Base-by-base conservation (phyloP, 2,329 filamentous ascomycete genomes). In the Aspergillus aculeatus region DNA sequence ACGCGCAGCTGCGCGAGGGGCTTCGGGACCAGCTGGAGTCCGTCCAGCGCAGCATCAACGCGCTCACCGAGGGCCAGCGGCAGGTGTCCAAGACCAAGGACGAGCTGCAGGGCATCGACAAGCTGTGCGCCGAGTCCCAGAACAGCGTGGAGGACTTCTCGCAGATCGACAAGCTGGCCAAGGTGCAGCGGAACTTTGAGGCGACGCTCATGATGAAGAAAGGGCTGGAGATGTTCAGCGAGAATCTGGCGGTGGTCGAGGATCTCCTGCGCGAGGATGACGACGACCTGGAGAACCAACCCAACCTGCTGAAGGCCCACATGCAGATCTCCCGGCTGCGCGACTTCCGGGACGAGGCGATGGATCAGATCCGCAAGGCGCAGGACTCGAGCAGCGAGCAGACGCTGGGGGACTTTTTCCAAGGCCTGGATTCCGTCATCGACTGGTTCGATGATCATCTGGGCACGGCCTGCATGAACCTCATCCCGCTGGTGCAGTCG, bases 51-150 rank as follows among this genome's bases (percentile, higher is more conserved):
- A 95, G 95, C 75, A 96, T 99, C 88, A 89, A 81, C 65, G 90
- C 90, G 63, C 88, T 99, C 65, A 87, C 86, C 49, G 92, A 97
- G 73, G 93, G 93, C 58, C 93, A 98, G 77, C 90, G 93, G 75
- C 91, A 91, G 62, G 91, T 99, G 38, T 89, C 91, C 73, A 86
- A 90, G 69, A 97, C 97, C 78, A 96, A 96, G 77, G 94, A 98
- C 67, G 95, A 99, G 80, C 95, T 99, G 86, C 92, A 96, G 83
- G 96, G 94, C 79, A 98, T 99, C 71, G 95, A 99, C 81, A 92
- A 91, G 79, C 86, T 99, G 65, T 99, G 95, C 80, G 92, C 93
- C 64, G 96, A 99, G 78, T 93, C 93, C 57, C 94, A 98, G 81
- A 92, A 91, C 74, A 97, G 97, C 87, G 96, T 99, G 71, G 88